Evolutionary conservation across 129 eudicot species (phyloP).

Genomic region (Gnaphalium uliginosum): DNA sequence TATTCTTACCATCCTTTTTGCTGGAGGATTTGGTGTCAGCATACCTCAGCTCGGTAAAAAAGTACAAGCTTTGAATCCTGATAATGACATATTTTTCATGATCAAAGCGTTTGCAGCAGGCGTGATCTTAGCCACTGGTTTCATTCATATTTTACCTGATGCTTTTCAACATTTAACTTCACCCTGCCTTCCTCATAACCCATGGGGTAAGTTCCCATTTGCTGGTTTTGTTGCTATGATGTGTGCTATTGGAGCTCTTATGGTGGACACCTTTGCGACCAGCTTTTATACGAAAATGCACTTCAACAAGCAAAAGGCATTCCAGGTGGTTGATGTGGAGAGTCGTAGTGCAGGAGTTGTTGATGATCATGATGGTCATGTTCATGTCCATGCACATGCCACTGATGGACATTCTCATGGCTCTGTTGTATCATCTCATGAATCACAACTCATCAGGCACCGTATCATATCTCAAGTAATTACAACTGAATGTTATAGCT

Average conservation of each 20-base stretch:
- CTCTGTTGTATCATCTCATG: conserved; percentile 33
- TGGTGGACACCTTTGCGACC: conserved; percentile 62
- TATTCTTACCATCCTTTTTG: conserved; percentile 51
- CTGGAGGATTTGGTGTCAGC: conserved; percentile 66
- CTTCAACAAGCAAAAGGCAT: conserved; percentile 34
- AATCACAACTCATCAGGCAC: conserved; percentile 53
- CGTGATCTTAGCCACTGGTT: conserved; percentile 70
- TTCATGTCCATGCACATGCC: conserved; percentile 58
- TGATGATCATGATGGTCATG: conserved; percentile 55
- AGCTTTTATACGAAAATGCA: conserved; percentile 53
- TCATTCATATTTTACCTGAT: conserved; percentile 75
- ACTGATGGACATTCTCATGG: conserved; percentile 68
- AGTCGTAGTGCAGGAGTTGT: conserved; percentile 11
- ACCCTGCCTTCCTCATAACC: conserved; percentile 48
- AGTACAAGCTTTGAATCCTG: conserved; percentile 45
- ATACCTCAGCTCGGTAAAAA: conserved; percentile 59
- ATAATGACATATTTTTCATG: conserved; percentile 67
- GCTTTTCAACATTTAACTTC: conserved; percentile 52
- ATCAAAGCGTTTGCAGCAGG: conserved; percentile 87
- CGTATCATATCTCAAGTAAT: conserved; percentile 63
- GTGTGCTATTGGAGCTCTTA: conserved; percentile 58
- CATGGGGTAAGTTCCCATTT: conserved; percentile 73
- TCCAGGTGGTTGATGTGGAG: conserved; percentile 33
- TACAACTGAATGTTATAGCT: too few relatives aligned
- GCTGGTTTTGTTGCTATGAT: conserved; percentile 66